Percentiles rank a stretch among this genome's conserved stretches.
These are phyloP conservation scores for Diaporthe sp. DNA, from an alignment of 2,329 filamentous ascomycete species.

Conservation along the genomic window DNA sequence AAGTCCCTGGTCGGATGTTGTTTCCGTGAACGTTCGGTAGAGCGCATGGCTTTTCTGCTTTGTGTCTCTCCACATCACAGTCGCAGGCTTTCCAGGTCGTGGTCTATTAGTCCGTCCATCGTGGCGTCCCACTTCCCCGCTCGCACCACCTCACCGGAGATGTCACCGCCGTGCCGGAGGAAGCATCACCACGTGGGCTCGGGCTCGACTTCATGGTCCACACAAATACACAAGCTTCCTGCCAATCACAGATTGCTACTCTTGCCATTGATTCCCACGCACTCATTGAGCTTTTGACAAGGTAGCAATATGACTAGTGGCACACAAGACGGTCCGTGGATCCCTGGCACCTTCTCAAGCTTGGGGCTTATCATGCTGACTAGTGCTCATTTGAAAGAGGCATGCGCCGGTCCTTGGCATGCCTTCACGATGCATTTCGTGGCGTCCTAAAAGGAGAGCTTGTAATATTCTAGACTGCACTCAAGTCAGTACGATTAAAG, in stretches of 20 bases:
- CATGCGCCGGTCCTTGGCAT: neutral
- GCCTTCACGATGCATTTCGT: neutral
- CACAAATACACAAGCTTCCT: neutral
- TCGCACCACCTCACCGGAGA: neutral
- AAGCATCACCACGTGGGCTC: neutral
- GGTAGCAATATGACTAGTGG: neutral
- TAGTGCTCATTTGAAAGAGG: neutral
- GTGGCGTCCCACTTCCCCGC: neutral
- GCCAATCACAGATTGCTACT: neutral
- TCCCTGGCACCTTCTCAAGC: neutral
- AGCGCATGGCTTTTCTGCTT: neutral
- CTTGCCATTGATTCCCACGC: neutral
- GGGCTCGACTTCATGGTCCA: neutral
- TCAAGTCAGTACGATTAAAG: neutral
- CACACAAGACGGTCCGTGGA: neutral
- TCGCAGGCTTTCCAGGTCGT: neutral
- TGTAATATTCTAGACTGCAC: neutral
- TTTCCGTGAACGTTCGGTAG: neutral
- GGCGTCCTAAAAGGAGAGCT: neutral
- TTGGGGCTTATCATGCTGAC: neutral
- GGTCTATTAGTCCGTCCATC: neutral
- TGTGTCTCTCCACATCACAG: neutral
- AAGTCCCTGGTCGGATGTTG: conserved; percentile 14
- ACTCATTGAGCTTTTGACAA: neutral
- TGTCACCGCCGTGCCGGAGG: neutral